Percentiles rank a stretch among this genome's conserved stretches.
Conservation (phyloP, 768 basidiomycete genomes). For the Panus rudis region DNA sequence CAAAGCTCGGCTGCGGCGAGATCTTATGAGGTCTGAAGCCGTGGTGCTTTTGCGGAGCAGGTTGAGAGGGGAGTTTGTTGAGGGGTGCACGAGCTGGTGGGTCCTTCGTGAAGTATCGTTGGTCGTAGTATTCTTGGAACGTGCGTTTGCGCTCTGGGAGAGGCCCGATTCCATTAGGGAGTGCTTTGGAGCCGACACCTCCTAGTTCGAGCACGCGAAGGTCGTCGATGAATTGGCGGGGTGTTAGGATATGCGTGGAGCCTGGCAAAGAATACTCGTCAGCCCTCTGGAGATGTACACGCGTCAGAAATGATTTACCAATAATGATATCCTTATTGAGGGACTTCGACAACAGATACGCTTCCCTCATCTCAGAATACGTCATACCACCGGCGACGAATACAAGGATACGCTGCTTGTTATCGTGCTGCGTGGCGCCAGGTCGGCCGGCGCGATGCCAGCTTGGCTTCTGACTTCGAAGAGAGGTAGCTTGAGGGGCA, state of each 20-base stretch:
- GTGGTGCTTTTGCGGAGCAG: slow-evolving; percentile 24
- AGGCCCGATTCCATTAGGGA: slow-evolving; percentile 64
- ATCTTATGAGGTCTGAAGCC: slow-evolving; percentile 18
- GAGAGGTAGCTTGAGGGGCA: slow-evolving; percentile 52
- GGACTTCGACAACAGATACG: slow-evolving; percentile 67
- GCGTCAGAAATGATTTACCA: slow-evolving; percentile 39
- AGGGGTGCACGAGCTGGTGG: slow-evolving; percentile 44
- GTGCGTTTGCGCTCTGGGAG: slow-evolving; percentile 32
- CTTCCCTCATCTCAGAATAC: slow-evolving; percentile 89
- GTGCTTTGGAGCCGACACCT: slow-evolving; percentile 72
- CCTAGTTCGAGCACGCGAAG: slow-evolving; percentile 80
- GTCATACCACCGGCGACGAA: slow-evolving; percentile 96
- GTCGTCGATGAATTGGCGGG: slow-evolving; percentile 79
- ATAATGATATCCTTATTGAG: slow-evolving; percentile 88
- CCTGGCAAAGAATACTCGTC: slow-evolving; percentile 39
- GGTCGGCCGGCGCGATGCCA: slow-evolving; percentile 78
- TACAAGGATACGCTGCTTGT: slow-evolving; percentile 73
- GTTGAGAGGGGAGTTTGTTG: slow-evolving; percentile 30
- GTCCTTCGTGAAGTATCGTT: slow-evolving; percentile 66
- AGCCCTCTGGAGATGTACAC: not conserved
- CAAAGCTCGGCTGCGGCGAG: slow-evolving; percentile 42
- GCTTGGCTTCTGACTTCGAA: slow-evolving; percentile 83
- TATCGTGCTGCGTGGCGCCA: slow-evolving; percentile 39
- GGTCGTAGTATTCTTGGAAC: slow-evolving; percentile 73
- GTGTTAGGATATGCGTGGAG: slow-evolving; percentile 82